Evolutionary conservation across 495 filamentous ascomycete species (phyloP).

Genomic region (Apodospora peruviana): DNA sequence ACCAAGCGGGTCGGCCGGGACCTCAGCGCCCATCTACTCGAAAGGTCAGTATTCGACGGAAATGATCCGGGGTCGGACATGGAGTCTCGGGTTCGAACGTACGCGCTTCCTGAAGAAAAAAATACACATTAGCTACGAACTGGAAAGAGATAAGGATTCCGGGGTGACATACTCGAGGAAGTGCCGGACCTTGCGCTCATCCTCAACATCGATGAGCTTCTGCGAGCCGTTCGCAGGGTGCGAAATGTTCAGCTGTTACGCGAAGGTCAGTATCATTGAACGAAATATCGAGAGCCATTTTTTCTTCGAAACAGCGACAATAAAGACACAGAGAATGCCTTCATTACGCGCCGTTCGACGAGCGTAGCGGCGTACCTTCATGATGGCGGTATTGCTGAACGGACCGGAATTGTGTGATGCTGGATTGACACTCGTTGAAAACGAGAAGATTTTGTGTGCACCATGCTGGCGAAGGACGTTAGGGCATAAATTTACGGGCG

Average conservation of each 20-base stretch:
- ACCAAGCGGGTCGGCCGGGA: conserved; percentile 86
- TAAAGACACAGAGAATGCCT: neutral
- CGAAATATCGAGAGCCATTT: neutral
- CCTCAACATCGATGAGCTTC: conserved; percentile 97
- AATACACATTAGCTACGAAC: conserved; percentile 8
- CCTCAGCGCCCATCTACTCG: conserved; percentile 87
- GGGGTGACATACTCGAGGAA: conserved; percentile 50
- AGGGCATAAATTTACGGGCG: conserved; percentile 22
- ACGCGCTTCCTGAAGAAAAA: conserved; percentile 27
- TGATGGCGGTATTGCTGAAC: conserved; percentile 33
- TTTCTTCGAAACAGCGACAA: neutral
- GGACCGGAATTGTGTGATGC: conserved; percentile 23
- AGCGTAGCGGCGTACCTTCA: conserved; percentile 25
- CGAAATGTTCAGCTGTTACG: conserved; percentile 81
- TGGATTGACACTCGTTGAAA: conserved; percentile 20
- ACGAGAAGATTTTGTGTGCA: conserved; percentile 32
- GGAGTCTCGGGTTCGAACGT: conserved; percentile 13
- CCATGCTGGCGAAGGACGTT: conserved; percentile 12
- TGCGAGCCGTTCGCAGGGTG: conserved; percentile 98
- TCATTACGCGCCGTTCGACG: neutral
- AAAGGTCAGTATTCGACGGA: conserved; percentile 22
- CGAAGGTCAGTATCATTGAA: conserved; percentile 14
- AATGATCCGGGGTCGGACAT: conserved; percentile 1
- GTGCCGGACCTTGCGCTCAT: conserved; percentile 74
- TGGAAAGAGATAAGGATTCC: neutral